A percentile compares a stretch with the other conserved stretches of the same genome.
Conservation (phyloP, 129 eudicot genomes). For the sunflower (Helianthus annuus) region DNA sequence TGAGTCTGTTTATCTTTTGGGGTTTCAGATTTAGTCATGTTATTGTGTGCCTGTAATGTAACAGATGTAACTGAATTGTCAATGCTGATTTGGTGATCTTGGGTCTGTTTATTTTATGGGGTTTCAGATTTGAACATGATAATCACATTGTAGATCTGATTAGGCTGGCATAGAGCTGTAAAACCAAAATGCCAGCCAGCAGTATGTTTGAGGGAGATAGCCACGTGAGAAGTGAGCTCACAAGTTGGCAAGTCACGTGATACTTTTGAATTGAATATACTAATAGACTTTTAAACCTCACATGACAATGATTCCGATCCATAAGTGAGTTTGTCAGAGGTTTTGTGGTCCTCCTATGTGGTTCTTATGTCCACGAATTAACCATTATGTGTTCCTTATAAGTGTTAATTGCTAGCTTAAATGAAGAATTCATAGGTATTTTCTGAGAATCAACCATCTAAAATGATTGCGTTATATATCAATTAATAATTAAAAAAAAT, state of each 20-base stretch:
- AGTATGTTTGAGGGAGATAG: slow-evolving; percentile 23
- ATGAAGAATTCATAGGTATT: no score
- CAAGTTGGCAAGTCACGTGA: slow-evolving; percentile 33
- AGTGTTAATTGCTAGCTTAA: neutral
- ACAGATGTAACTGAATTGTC: neutral
- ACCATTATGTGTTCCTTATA: neutral
- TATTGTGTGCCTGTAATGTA: neutral
- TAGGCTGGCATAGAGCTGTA: slow-evolving; percentile 34
- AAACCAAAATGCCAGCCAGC: slow-evolving; percentile 33
- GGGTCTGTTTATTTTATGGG: neutral
- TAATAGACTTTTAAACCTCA: slow-evolving; percentile 14
- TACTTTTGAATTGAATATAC: slow-evolving; percentile 15
- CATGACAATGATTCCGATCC: slow-evolving; percentile 40
- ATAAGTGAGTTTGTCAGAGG: slow-evolving; percentile 28
- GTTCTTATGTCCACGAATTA: slow-evolving; percentile 1
- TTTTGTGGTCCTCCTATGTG: slow-evolving; percentile 16
- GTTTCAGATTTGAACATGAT: slow-evolving; percentile 14
- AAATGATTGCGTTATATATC: no score
- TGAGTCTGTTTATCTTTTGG: neutral
- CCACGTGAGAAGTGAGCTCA: slow-evolving; percentile 33
- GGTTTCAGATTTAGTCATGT: slow-evolving; percentile 9
- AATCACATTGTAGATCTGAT: slow-evolving; percentile 32
- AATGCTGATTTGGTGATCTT: neutral
- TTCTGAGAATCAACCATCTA: no score
- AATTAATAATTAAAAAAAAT: no score